Conservation (phyloP, 2,329 filamentous ascomycete species). For the Calcarisporium arbuscula region DNA sequence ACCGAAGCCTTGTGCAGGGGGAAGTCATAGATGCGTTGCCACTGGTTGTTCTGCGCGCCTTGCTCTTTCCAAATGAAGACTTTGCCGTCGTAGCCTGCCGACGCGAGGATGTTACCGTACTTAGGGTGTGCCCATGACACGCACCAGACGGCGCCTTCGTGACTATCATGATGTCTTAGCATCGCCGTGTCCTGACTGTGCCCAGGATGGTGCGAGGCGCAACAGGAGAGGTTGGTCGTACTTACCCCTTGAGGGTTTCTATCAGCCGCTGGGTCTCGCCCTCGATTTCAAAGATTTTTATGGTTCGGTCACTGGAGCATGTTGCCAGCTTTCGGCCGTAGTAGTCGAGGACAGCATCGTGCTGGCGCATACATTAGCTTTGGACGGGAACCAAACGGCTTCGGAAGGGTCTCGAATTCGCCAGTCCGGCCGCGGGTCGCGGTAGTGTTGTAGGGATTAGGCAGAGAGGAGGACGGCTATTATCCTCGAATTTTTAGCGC, state of each 20-base stretch:
- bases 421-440: no score
- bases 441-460: neutral
- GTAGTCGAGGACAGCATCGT: constrained; percentile 98
- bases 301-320: constrained; percentile 95
- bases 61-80: constrained; percentile 98
- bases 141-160: constrained; percentile 97
- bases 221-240: neutral
- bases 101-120: constrained; percentile 95
- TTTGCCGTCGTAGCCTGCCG: constrained; percentile 93
- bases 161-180: constrained; percentile 43
- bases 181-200: neutral
- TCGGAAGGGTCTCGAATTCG: constrained; percentile 8
- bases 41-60: constrained; percentile 47
- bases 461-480: constrained; percentile 1
- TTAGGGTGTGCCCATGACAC: constrained; percentile 98
- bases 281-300: constrained; percentile 99
- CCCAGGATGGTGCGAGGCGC: neutral
- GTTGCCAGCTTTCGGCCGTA: constrained; percentile 94
- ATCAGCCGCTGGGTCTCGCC: constrained; percentile 83
- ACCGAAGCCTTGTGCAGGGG: constrained; percentile 91
- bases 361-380: constrained; percentile 42
- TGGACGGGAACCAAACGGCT: neutral
- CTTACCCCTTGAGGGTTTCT: constrained; percentile 87
- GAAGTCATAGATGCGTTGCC: constrained; percentile 89
- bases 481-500: neutral